Base-by-base conservation (phyloP, 306 rosid species). In the Citrullus colocynthis region DNA sequence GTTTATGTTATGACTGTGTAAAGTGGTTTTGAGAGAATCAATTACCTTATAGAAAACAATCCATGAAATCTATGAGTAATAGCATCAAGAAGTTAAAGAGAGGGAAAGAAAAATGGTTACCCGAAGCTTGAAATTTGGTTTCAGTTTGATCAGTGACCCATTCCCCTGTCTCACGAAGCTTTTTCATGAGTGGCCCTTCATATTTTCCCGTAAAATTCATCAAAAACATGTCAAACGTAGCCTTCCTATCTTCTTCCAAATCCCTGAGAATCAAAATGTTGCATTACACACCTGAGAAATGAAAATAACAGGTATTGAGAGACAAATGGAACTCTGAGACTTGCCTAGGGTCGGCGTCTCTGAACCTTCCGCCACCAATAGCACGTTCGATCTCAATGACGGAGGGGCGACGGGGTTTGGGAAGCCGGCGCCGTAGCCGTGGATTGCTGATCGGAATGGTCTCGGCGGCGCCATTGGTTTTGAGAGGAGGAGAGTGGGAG, bases 301-400 rank as follows among this genome's bases (percentile, higher is more conserved):
- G 28, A 24, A 55, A 74, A 16, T 55, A 11, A 8, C 8, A 73
- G 15, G 15, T 7, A 21, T 0, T 7, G 56, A 48, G 8, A 2
- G 1, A 69, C 9, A 20, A 70, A 70, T 18, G 61, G 17, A 36
- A 32, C 12, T 55, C n/a, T 34, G 36, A 56, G 52, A 75, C 36
- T 75, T 75, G 52, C 78, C 78, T 81, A 61, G 86, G 86, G 59
- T 89, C 91, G 45, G 85, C 75, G 70, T 95, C 96, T 34, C 97
- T 86, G 79, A 90, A 95, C 78, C 98, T 89, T 63, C 98, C 98
- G 1, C 88, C 96, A 0, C 98, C 93, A 10, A 92, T 83, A 17
- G 87, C 85, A 51, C 96, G 95, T 78, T 95, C 92, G 45, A 95
- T 84, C 81, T 89, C 87, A 61, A 85, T 73, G 5, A 88, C 87